These are phyloP conservation scores for Chalaropsis ovoidea DNA, from an alignment of 2,329 filamentous ascomycete species.

Conservation along the genomic window DNA sequence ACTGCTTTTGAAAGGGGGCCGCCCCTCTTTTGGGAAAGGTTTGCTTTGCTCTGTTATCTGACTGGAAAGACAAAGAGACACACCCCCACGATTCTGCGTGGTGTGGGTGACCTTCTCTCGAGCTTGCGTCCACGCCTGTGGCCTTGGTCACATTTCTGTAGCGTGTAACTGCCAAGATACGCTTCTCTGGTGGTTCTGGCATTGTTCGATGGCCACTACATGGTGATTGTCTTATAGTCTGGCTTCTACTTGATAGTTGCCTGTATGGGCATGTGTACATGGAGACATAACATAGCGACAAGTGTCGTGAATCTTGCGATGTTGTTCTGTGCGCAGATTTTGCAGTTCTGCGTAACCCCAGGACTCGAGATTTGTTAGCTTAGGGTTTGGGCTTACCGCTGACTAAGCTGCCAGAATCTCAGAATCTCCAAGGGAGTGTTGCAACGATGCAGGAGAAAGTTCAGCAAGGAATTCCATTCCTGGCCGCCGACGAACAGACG, in stretches of 20 bases:
- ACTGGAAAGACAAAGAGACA: slow-evolving; percentile 3
- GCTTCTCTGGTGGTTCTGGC: too few species aligned
- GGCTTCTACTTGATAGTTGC: too few species aligned
- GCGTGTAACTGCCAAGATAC: too few species aligned
- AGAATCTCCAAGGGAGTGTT: background rate
- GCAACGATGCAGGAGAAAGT: background rate
- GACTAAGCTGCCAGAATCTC: background rate
- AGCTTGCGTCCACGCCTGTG: too few species aligned
- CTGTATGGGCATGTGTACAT: too few species aligned
- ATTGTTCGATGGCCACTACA: too few species aligned
- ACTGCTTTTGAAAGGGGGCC: slow-evolving; percentile 3
- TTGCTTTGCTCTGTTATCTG: slow-evolving; percentile 5
- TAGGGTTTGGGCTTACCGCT: background rate
- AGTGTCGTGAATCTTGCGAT: too few species aligned
- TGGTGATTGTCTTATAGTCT: too few species aligned
- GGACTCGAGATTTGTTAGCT: background rate
- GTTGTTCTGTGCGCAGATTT: too few species aligned
- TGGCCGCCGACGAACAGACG: background rate
- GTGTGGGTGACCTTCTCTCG: background rate
- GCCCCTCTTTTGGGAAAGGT: slow-evolving; percentile 1
- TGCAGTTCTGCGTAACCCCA: background rate
- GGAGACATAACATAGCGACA: too few species aligned
- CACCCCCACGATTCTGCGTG: background rate
- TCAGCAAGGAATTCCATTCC: background rate
- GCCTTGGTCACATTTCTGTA: too few species aligned